These are phyloP conservation scores for Monilinia aucupariae DNA, from an alignment of 2,329 filamentous ascomycete genomes.

Conservation along the genomic window DNA sequence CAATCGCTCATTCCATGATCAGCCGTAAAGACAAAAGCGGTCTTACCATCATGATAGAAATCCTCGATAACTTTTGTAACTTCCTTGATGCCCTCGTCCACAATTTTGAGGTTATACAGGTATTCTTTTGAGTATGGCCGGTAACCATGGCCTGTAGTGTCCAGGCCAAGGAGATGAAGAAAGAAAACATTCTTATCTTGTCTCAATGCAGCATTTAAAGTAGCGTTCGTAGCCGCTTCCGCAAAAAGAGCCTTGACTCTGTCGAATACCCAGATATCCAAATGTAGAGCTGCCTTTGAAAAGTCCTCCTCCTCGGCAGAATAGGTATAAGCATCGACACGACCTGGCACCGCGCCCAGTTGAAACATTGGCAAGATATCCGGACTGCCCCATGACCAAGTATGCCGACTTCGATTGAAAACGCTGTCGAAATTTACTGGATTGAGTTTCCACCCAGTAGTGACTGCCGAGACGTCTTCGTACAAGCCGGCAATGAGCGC, in stretches of 20 bases:
- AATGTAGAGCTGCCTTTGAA: slow-evolving; percentile 68
- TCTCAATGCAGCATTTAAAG: slow-evolving; percentile 64
- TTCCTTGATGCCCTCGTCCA: slow-evolving; percentile 84
- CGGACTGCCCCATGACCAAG: slow-evolving; percentile 98
- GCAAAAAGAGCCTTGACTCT: slow-evolving; percentile 82
- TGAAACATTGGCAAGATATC: slow-evolving; percentile 98
- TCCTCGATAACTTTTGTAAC: slow-evolving; percentile 74
- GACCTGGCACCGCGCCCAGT: slow-evolving; percentile 79
- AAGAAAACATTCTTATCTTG: slow-evolving; percentile 93
- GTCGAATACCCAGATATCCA: slow-evolving; percentile 96
- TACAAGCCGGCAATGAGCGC: slow-evolving; percentile 94
- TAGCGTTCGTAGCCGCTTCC: slow-evolving; percentile 70
- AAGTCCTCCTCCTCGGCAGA: slow-evolving; percentile 84
- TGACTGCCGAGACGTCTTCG: slow-evolving; percentile 95
- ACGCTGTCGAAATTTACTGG: slow-evolving; percentile 98
- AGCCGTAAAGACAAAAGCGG: slow-evolving; percentile 93
- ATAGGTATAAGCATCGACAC: slow-evolving; percentile 84
- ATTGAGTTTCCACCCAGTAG: slow-evolving; percentile 97
- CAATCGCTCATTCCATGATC: slow-evolving; percentile 99
- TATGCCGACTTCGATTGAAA: slow-evolving; percentile 93
- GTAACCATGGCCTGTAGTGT: slow-evolving; percentile 81
- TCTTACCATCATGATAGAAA: slow-evolving; percentile 81
- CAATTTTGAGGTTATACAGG: slow-evolving; percentile 86
- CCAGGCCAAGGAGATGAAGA: slow-evolving; percentile 83
- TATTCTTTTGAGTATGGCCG: slow-evolving; percentile 95